Evolutionary conservation across 257 asterid species (phyloP).

Genomic region (Catharanthus roseus): DNA sequence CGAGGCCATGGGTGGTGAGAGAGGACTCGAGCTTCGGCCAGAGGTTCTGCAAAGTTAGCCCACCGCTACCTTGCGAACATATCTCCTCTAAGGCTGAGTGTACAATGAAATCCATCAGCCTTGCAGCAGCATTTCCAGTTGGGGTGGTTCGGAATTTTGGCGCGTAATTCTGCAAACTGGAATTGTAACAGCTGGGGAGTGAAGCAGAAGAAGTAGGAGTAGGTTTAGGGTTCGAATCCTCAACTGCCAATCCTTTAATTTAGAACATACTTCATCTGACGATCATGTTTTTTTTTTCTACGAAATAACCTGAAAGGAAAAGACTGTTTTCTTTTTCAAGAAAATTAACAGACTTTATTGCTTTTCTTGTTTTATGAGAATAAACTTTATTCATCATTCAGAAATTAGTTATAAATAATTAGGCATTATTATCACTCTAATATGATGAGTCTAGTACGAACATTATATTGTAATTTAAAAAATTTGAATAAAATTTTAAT

Average conservation of each 20-base stretch:
- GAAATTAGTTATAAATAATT: no score
- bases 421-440: no score
- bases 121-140: slow-evolving; percentile 22
- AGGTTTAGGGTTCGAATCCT: slow-evolving; percentile 55
- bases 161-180: slow-evolving; percentile 19
- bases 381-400: no score
- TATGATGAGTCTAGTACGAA: no score
- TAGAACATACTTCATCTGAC: no score
- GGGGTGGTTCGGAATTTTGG: slow-evolving; percentile 18
- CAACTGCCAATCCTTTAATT: not conserved
- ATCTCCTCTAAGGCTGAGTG: slow-evolving; percentile 71
- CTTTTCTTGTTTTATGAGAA: no score
- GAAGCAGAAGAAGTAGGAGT: not conserved
- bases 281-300: no score
- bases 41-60: slow-evolving; percentile 51
- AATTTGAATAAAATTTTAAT: no score
- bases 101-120: slow-evolving; percentile 60
- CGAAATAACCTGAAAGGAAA: no score
- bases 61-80: slow-evolving; percentile 56
- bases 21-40: slow-evolving; percentile 57
- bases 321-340: no score
- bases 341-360: no score
- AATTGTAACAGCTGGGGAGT: not conserved
- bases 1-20: slow-evolving; percentile 40
- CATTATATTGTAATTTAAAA: no score